A percentile compares a stretch with the other conserved stretches of the same genome.
Evolutionary conservation across 2,329 filamentous ascomycete species (phyloP).

Genomic region (Cercospora sojina): DNA sequence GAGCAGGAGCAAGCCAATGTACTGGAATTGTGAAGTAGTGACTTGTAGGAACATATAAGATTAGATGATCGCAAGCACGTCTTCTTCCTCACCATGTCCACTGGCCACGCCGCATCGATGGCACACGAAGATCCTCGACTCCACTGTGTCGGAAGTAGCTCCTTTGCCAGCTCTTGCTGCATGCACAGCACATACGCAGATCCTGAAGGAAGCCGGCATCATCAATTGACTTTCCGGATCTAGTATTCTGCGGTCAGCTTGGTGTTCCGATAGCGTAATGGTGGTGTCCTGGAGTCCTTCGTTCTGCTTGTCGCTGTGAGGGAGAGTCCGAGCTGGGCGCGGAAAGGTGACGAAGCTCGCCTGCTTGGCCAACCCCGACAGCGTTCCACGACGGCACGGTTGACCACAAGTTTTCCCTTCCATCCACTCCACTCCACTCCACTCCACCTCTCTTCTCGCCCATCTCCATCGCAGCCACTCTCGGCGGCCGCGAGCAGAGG

Average conservation of each 20-base stretch:
- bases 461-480: neutral
- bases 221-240: neutral
- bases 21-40: neutral
- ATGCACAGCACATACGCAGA: neutral
- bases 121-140: neutral
- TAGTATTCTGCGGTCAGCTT: neutral
- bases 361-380: neutral
- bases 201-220: neutral
- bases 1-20: neutral
- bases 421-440: neutral
- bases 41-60: neutral
- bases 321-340: neutral
- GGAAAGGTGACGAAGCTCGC: neutral
- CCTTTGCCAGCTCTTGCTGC: neutral
- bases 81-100: neutral
- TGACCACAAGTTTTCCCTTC: neutral
- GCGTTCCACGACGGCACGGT: neutral
- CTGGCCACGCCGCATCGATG: neutral
- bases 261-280: neutral
- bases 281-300: neutral
- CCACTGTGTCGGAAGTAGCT: neutral
- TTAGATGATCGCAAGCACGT: neutral
- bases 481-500: neutral
- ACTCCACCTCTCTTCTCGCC: neutral
- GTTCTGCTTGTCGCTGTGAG: neutral